Base-by-base conservation (phyloP, 139 green algal genomes). In the Nannochloris sp. region DNA sequence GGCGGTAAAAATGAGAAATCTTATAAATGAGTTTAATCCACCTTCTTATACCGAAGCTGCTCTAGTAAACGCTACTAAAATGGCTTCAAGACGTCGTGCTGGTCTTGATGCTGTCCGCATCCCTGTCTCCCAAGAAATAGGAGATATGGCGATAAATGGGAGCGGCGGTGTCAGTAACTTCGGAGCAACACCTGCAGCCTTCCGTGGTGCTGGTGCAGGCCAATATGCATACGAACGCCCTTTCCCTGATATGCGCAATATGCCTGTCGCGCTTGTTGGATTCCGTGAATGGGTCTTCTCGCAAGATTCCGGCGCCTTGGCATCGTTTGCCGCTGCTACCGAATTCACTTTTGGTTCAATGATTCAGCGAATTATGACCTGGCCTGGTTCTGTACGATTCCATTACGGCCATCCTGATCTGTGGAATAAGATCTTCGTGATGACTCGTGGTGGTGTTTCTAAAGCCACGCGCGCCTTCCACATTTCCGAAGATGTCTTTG, bases 331-430 rank as follows among this genome's bases (percentile, higher is more conserved):
- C 3, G 85, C 85, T 19, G 65, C 68, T 10, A 79, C 81, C 12
- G 85, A 90, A 73, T 87, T 85, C 69, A 82, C 81, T 4, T 93
- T 95, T 72, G 76, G 79, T 25, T 90, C 83, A n/a, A 85, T 92
- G n/a, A 76, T 88, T 54, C 86, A 71, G 36, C 77, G 87, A 2
- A 73, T 84, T 9, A 90, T 95, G 80, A 74, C 77, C 19, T 79
- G 71, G 61, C 87, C 86, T 13, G 83, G 76, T 31, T 62, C 29
- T 46, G 85, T 86, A 35, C 73, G 89, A 34, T 83, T 96, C 71
- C 89, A 96, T 65, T 96, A 96, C 71, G 89, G 89, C 58, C 89
- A 96, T 67, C 89, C 89, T n/a, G 89, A 96, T 65, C 64, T 93
- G 3, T 96, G 90, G 79, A 89, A 95, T 78, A 91, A 91, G 64